Base-by-base conservation (phyloP, 2,329 filamentous ascomycete genomes). In the Diplodia intermedia region DNA sequence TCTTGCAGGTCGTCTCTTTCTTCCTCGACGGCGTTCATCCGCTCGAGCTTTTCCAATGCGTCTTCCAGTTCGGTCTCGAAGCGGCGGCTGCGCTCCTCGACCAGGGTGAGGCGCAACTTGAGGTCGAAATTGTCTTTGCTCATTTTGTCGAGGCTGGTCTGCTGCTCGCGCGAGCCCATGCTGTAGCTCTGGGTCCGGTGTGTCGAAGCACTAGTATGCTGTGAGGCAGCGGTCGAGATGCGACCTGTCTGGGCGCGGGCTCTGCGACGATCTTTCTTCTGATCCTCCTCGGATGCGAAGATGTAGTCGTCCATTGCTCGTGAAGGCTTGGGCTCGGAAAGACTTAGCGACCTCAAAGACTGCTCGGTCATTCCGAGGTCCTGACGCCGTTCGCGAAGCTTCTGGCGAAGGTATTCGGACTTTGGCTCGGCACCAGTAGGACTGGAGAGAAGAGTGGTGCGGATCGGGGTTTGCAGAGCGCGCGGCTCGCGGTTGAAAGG, bases 91-190 rank as follows among this genome's bases (percentile, higher is more conserved):
- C 62, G 54, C 33, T 70, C 55, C 29, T 70, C 67, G n/a, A 54
- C 60, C 43, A 69, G 50, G 31, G 54, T 57, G 54, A 69, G 33
- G 36, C 68, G 65, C 43, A 69, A 29, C 23, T 68, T 69, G 29
- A 69, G 65, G 38, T 68, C 68, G 31, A 68, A 69, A 31, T 67
- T 69, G n/a, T 62, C 65, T 26, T 68, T 69, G 49, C 49, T 40
- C 52, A 69, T 40, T 36, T 65, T 69, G 65, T 67, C 68, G 49
- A 69, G 26, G 43, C 20, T 23, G 31, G 47, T 36, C 31, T 68
- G 57, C 14, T 65, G 52, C 20, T 68, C 68, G 36, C 62, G 62
- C 18, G 57, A 50, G 12, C 57, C 60, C 56, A 55, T 68, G 47
- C 55, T 61, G 57, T 40, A 60, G 23, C 57, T 23, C 52, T 43